phyloP scores from a whole-genome alignment of 257 asterid genomes.

The Penstemon newberryi region DNA sequence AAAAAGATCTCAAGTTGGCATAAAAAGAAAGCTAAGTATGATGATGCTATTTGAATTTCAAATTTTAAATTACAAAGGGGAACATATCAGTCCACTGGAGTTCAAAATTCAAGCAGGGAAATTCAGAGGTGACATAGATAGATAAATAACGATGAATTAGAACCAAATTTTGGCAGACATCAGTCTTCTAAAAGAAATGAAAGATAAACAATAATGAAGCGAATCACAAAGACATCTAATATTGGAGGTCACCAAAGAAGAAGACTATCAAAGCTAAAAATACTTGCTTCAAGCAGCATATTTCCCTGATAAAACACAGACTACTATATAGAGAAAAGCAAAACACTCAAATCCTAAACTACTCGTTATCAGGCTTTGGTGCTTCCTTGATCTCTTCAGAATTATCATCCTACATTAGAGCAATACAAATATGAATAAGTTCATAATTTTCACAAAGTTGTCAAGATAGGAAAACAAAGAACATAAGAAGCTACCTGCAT shows the following conservation, averaged over 20 bases:
- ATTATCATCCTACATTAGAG: conserved; percentile 66
- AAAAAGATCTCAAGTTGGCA: too few relatives aligned
- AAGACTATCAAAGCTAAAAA: conserved; percentile 35
- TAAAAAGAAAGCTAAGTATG: background rate
- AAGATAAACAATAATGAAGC: conserved; percentile 15
- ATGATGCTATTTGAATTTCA: background rate
- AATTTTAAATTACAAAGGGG: conserved; percentile 8
- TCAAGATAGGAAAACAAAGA: background rate
- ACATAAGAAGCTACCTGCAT: conserved; percentile 56
- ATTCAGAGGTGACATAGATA: conserved; percentile 20
- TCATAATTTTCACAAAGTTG: too few relatives aligned
- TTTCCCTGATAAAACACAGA: conserved; percentile 32
- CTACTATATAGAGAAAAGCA: conserved; percentile 33
- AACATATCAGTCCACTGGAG: conserved; percentile 8
- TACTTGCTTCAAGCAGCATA: conserved; percentile 40
- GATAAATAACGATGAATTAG: conserved; percentile 19
- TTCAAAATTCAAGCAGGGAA: conserved; percentile 1
- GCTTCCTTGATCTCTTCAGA: conserved; percentile 86
- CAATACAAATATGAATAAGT: conserved; percentile 15
- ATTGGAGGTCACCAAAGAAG: conserved; percentile 36
- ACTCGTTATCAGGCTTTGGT: conserved; percentile 73
- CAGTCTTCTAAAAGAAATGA: conserved; percentile 21
- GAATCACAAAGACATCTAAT: conserved; percentile 34
- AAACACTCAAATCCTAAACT: conserved; percentile 40
- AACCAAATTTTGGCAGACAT: conserved; percentile 24